These are phyloP conservation scores for Phaffia tasmanica DNA, from an alignment of 768 basidiomycete species.

Conservation along the genomic window DNA sequence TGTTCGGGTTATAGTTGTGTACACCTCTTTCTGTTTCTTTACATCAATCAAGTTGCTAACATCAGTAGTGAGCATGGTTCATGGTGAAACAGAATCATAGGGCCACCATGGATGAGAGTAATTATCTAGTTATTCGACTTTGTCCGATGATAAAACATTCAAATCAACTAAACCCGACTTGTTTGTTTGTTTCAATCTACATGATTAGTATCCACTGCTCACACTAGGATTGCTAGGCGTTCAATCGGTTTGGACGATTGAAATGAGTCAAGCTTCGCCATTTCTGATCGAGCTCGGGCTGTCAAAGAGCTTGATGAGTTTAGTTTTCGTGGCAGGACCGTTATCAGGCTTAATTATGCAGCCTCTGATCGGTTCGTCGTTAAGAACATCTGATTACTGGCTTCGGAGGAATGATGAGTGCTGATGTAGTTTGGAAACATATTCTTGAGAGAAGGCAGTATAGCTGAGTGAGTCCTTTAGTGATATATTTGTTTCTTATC, in stretches of 20 bases:
- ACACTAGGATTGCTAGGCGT: constrained; percentile 74
- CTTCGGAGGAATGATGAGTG: not conserved
- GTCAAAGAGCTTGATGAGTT: constrained; percentile 71
- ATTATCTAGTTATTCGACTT: not conserved
- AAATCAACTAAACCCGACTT: not conserved
- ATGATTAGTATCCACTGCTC: constrained; percentile 43
- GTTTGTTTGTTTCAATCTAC: not conserved
- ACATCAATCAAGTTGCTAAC: not conserved
- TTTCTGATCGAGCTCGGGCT: constrained; percentile 82
- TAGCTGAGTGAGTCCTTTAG: constrained; percentile 2
- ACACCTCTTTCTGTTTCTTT: not conserved
- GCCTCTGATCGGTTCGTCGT: constrained; percentile 61
- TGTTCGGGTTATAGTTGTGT: not conserved
- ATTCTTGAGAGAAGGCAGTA: constrained; percentile 6
- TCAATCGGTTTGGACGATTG: constrained; percentile 83
- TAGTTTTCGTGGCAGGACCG: constrained; percentile 79
- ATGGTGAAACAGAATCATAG: constrained; percentile 2
- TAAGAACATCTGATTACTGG: not conserved
- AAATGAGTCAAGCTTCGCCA: constrained; percentile 87
- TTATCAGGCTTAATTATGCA: constrained; percentile 66
- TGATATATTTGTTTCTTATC: too few relatives aligned
- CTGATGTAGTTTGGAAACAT: not conserved
- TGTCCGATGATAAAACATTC: not conserved
- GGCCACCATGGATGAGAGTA: constrained; percentile 17
- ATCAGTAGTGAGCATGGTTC: not conserved